Conservation (phyloP, 176 grass and related monocot genomes). For the Cenchrus americanus region DNA sequence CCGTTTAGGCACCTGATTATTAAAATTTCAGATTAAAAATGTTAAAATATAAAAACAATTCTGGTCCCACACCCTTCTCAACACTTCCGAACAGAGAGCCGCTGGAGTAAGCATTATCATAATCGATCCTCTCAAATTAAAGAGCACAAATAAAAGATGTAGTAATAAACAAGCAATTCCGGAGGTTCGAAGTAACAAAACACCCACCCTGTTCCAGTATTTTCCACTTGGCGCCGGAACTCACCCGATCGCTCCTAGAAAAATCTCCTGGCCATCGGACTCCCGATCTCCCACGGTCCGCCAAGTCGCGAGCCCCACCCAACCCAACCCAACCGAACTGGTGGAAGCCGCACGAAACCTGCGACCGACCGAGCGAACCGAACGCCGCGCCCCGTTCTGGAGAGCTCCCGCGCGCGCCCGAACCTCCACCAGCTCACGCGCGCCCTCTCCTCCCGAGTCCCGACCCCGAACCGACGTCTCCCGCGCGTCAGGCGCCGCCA, state of each 20-base stretch:
- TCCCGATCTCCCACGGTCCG: background rate
- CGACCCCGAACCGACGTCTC: background rate
- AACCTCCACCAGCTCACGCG: constrained; percentile 38
- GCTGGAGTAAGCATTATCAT: too few species aligned
- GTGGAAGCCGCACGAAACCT: constrained; percentile 36
- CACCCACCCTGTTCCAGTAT: constrained; percentile 32
- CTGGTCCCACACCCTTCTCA: too few species aligned
- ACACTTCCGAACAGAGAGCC: too few species aligned
- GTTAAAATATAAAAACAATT: too few species aligned
- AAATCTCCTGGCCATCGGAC: background rate
- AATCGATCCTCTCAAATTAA: too few species aligned
- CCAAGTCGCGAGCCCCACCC: background rate
- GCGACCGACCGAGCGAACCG: constrained; percentile 19
- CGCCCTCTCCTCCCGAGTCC: background rate
- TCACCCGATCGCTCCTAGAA: background rate
- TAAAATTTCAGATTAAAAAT: too few species aligned
- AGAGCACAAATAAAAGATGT: too few species aligned
- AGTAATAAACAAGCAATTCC: background rate
- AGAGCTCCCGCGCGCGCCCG: constrained; percentile 33
- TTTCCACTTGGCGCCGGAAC: constrained; percentile 41
- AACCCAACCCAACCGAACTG: background rate
- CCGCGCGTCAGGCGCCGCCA: constrained; percentile 3
- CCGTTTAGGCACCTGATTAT: too few species aligned
- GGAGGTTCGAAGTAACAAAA: background rate
- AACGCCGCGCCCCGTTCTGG: constrained; percentile 30